These are phyloP conservation scores for Teratosphaeria epicoccoides DNA, from an alignment of 2,329 filamentous ascomycete genomes.

Conservation along the genomic window DNA sequence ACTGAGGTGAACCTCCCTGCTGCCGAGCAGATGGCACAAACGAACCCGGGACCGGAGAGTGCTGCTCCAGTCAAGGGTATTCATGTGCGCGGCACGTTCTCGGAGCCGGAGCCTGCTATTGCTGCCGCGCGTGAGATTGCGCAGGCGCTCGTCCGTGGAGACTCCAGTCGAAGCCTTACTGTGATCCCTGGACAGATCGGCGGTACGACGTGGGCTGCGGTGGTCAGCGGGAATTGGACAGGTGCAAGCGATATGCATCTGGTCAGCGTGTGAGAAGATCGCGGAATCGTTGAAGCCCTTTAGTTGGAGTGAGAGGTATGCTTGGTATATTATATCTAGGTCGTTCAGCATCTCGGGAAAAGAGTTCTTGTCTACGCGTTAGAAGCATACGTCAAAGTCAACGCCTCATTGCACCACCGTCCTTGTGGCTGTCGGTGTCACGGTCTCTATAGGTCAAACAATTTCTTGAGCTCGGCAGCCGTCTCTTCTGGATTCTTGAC, in stretches of 20 bases:
- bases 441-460: constrained; percentile 44
- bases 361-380: neutral
- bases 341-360: neutral
- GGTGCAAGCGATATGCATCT: neutral
- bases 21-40: neutral
- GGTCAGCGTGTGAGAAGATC: neutral
- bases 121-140: neutral
- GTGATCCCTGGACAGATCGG: neutral
- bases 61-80: neutral
- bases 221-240: neutral
- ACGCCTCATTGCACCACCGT: neutral
- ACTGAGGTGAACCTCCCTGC: neutral
- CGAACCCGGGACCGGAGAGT: neutral
- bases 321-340: neutral
- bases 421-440: neutral
- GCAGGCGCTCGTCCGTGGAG: neutral
- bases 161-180: neutral
- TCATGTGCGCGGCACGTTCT: neutral
- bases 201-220: neutral
- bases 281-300: neutral
- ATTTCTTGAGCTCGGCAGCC: constrained; percentile 63
- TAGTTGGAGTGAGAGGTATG: neutral
- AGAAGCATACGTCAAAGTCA: neutral
- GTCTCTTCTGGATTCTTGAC: constrained; percentile 78
- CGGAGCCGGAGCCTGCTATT: neutral